Evolutionary conservation across 2,329 filamentous ascomycete genomes (phyloP), one percentile per base, ranked within the genome.

Genomic region (Neonectria coccinea): DNA sequence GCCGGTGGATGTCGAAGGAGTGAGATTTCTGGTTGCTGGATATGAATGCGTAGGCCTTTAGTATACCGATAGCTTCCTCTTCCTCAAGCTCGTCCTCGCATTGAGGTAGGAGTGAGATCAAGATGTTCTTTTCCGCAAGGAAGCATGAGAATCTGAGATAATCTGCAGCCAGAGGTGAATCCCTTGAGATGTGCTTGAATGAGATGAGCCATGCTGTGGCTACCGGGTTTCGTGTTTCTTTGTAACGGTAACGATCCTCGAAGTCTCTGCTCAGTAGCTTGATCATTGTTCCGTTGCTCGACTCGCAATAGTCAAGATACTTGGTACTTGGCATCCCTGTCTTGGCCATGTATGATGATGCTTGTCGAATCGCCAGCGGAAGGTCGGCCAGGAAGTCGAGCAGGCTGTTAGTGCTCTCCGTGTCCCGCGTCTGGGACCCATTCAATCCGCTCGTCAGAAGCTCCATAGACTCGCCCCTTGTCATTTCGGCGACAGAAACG

Each of bases 341-440:
- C 25, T 68, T 66, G 53, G 74, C 74, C 58, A 83, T 77, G 56
- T 75, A 82, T 9, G 75, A 73, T 2, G 75, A 72, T 18, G 79
- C 79, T 54, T 80, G 78, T 39, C 58, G 70, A 42, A 81, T 76
- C 2, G 79, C 79, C 1, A 81, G 69, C 0, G 79, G 78, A 5
- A 81, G 65, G 45, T 75, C 54, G 2, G 65, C 60, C 0, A 80
- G 70, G 10, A 75, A 67, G 4, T 74, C 53, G 1, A 83, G 67
- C 31, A 82, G 58, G n/a, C 65, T 53, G 20, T 56, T 36, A 5
- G 59, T 69, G n/a, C 61, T 67, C 54, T 63, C 55, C 1, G 33
- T 22, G 61, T 77, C 65, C 10, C 57, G 54, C n/a, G 66, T 68
- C 48, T 76, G 70, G 6, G 57, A 25, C 5, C 67, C 51, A 1